phyloP scores from a whole-genome alignment of 2,329 filamentous ascomycete species.

The Venturia nashicola region DNA sequence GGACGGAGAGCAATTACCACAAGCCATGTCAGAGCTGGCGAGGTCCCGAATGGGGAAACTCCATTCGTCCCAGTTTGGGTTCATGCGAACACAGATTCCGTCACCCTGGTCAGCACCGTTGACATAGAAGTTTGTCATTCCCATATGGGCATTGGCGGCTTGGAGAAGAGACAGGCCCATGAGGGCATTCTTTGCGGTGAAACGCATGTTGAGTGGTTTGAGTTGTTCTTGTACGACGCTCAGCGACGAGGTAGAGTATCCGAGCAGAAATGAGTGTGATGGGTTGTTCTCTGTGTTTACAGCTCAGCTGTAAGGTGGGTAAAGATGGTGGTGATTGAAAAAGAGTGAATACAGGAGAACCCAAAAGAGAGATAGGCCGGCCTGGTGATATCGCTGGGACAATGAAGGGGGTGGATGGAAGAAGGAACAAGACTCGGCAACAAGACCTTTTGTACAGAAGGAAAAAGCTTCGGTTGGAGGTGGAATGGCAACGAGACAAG shows the following conservation, averaged over 20 bases:
- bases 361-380: conserved; percentile 1
- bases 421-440: not conserved
- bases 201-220: not conserved
- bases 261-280: not conserved
- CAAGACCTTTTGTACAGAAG: not conserved
- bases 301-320: not conserved
- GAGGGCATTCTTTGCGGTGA: not conserved
- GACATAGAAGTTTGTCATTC: conserved; percentile 52
- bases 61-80: conserved; percentile 36
- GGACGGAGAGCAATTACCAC: conserved; percentile 39
- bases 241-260: not conserved
- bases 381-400: not conserved
- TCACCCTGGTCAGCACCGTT: conserved; percentile 51
- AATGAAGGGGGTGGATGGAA: not conserved
- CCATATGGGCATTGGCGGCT: conserved; percentile 43
- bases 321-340: not conserved
- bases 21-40: conserved; percentile 53
- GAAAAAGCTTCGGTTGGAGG: not conserved
- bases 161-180: conserved; percentile 19
- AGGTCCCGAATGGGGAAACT: conserved; percentile 35
- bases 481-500: not conserved
- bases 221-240: not conserved
- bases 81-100: conserved; percentile 60
- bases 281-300: not conserved
- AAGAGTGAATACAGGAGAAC: not conserved